A percentile compares a stretch with the other conserved stretches of the same genome.
These are phyloP conservation scores for Salix dunnii DNA, from an alignment of 345 rosid species.

Conservation along the genomic window DNA sequence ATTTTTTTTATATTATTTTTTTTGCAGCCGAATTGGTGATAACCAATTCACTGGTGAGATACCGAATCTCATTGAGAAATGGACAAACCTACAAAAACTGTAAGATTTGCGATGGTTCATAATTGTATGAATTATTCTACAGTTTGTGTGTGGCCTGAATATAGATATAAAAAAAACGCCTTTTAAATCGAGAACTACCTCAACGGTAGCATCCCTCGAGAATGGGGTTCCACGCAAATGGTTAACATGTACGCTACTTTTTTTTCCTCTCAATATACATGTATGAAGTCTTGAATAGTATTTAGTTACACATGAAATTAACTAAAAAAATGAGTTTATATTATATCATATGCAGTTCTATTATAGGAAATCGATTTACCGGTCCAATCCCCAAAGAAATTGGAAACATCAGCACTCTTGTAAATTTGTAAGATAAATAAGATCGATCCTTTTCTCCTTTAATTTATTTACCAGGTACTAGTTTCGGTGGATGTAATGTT, in stretches of 20 bases:
- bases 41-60: slow-evolving; percentile 47
- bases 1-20: not conserved
- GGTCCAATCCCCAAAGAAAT: slow-evolving; percentile 53
- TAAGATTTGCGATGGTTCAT: slow-evolving; percentile 21
- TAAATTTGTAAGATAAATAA: slow-evolving; percentile 30
- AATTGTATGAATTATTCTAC: too few species aligned
- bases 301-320: not conserved
- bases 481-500: not conserved
- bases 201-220: slow-evolving; percentile 8
- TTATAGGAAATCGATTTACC: slow-evolving; percentile 43
- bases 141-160: not conserved
- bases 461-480: not conserved
- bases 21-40: slow-evolving; percentile 45
- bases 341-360: slow-evolving; percentile 24
- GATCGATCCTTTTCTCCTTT: not conserved
- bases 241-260: too few species aligned
- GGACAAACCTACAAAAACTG: slow-evolving; percentile 43
- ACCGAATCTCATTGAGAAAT: slow-evolving; percentile 55
- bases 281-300: too few species aligned
- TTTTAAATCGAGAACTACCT: too few species aligned
- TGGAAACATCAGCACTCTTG: slow-evolving; percentile 43
- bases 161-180: too few species aligned
- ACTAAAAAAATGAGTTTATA: not conserved
- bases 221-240: slow-evolving; percentile 15
- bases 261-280: too few species aligned